Evolutionary conservation across 2,329 filamentous ascomycete species (phyloP).

Genomic region (Aspergillus sp.): DNA sequence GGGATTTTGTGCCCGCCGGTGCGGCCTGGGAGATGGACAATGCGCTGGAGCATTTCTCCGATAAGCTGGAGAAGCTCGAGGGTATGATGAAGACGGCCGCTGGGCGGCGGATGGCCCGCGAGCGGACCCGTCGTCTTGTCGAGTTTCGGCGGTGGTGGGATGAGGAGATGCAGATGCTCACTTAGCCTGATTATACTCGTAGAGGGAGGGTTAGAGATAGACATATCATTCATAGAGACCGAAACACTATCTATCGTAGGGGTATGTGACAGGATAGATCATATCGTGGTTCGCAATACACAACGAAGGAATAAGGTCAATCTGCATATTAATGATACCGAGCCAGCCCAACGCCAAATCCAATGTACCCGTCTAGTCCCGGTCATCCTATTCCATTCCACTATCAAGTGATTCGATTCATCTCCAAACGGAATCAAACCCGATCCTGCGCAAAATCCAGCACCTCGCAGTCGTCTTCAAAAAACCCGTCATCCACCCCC

Average conservation of each 20-base stretch:
- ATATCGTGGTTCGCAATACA: background rate
- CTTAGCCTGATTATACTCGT: background rate
- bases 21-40: conserved; percentile 55
- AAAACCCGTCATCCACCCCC: conserved; percentile 68
- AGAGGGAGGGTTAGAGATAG: background rate
- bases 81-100: conserved; percentile 59
- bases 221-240: conserved; percentile 1
- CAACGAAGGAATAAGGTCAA: background rate
- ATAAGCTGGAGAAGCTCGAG: conserved; percentile 69
- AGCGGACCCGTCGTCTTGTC: conserved; percentile 49
- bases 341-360: conserved; percentile 15
- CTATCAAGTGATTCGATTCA: background rate
- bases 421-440: conserved; percentile 33
- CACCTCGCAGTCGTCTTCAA: conserved; percentile 90
- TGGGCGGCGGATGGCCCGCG: conserved; percentile 50
- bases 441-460: conserved; percentile 74
- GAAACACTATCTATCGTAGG: conserved; percentile 8
- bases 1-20: conserved; percentile 20
- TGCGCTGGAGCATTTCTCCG: conserved; percentile 71
- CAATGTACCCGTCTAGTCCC: conserved; percentile 18
- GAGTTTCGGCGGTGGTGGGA: conserved; percentile 56
- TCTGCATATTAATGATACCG: conserved; percentile 5
- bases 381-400: background rate
- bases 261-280: background rate
- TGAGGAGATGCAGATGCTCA: conserved; percentile 42